Percentiles rank a stretch among this genome's conserved stretches.
Evolutionary conservation across 2,329 filamentous ascomycete genomes (phyloP).

Genomic region (Scedosporium boydii): DNA sequence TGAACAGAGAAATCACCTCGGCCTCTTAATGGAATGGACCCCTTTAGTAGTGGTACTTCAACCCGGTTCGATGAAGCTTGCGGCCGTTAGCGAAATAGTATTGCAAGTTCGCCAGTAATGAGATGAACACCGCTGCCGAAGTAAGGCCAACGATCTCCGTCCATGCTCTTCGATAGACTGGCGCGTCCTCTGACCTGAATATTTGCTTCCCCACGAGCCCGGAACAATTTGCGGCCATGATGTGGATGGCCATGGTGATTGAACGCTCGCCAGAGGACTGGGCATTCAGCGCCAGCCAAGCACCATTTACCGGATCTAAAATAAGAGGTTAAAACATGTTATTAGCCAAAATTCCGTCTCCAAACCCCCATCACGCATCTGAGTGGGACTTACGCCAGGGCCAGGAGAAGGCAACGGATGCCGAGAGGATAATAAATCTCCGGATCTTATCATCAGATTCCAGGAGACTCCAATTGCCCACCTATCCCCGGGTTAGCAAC

Average conservation of each 20-base stretch:
- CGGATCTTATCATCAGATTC: constrained; percentile 14
- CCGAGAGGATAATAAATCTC: constrained; percentile 19
- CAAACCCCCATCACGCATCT: neutral
- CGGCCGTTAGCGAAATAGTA: constrained; percentile 11
- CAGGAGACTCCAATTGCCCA: constrained; percentile 19
- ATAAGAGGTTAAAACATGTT: neutral
- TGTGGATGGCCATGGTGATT: constrained; percentile 22
- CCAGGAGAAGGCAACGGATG: constrained; percentile 16
- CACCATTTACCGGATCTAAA: constrained; percentile 17
- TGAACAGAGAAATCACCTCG: too few species aligned
- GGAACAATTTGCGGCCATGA: constrained; percentile 21
- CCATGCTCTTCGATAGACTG: constrained; percentile 19
- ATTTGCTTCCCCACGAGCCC: constrained; percentile 20
- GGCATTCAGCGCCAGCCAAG: constrained; percentile 20
- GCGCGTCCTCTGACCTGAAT: constrained; percentile 19
- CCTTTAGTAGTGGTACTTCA: neutral
- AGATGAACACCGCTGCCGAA: constrained; percentile 13
- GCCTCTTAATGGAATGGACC: too few species aligned
- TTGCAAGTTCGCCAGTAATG: constrained; percentile 15
- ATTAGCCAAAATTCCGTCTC: neutral
- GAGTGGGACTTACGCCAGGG: constrained; percentile 19
- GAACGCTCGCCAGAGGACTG: constrained; percentile 19
- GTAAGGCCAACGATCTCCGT: constrained; percentile 16
- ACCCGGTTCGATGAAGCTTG: neutral
- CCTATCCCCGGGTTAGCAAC: constrained; percentile 2